phyloP scores from a whole-genome alignment of 805 yeast species.

The Candida michaelii region DNA sequence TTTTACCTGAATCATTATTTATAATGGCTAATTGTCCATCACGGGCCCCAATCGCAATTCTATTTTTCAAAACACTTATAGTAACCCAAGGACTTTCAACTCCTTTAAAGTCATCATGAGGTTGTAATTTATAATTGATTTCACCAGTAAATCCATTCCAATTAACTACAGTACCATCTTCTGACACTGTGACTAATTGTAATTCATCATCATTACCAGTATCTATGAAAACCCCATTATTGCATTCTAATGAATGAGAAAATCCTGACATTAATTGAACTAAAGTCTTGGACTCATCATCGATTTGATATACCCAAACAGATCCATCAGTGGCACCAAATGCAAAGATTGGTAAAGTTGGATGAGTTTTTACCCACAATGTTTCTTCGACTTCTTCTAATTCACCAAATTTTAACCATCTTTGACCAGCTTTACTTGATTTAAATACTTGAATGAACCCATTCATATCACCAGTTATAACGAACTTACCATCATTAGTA shows the following conservation, averaged over 20 bases:
- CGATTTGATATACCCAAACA: slow-evolving; percentile 87
- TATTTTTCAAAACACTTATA: slow-evolving; percentile 49
- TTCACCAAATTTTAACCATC: slow-evolving; percentile 70
- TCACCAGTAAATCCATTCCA: slow-evolving; percentile 88
- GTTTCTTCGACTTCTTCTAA: slow-evolving; percentile 90
- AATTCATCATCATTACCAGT: slow-evolving; percentile 52
- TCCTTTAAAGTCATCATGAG: slow-evolving; percentile 66
- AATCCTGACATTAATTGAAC: slow-evolving; percentile 78
- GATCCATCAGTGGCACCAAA: slow-evolving; percentile 92
- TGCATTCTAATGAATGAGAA: slow-evolving; percentile 78
- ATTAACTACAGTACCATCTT: slow-evolving; percentile 80
- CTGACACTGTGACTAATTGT: slow-evolving; percentile 71
- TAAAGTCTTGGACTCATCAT: slow-evolving; percentile 43
- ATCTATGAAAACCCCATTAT: slow-evolving; percentile 73
- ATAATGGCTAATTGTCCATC: slow-evolving; percentile 85
- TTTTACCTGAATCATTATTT: slow-evolving; percentile 70
- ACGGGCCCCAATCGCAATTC: slow-evolving; percentile 79
- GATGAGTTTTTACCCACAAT: slow-evolving; percentile 80
- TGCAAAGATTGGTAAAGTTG: slow-evolving; percentile 77
- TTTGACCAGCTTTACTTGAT: slow-evolving; percentile 73
- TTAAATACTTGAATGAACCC: slow-evolving; percentile 78
- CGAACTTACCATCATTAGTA: slow-evolving; percentile 74
- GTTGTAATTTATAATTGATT: slow-evolving; percentile 64
- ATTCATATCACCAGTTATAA: slow-evolving; percentile 92
- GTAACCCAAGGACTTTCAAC: slow-evolving; percentile 88